Conservation (phyloP, 179 eudicot genomes). For the Sideroxylon spinosum region DNA sequence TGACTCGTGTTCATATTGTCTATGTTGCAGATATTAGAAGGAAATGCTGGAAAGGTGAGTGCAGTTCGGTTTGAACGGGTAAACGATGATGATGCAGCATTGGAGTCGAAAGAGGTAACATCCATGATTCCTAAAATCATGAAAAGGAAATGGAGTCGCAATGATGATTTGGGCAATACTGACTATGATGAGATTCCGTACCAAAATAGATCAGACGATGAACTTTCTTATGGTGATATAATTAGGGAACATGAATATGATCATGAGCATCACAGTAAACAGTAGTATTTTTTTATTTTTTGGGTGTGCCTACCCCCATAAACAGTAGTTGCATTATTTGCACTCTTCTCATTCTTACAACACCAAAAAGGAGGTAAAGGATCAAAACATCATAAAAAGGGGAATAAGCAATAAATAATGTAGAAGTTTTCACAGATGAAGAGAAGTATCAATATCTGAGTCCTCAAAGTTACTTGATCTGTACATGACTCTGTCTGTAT, state of each 20-base stretch:
- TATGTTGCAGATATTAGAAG: constrained; percentile 48
- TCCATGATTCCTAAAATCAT: constrained; percentile 44
- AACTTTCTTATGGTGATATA: constrained; percentile 19
- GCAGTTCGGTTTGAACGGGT: constrained; percentile 43
- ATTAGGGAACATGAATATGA: constrained; percentile 20
- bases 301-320: background rate
- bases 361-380: background rate
- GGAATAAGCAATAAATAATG: constrained; percentile 3
- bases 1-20: background rate
- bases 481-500: background rate
- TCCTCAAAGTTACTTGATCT: constrained; percentile 15
- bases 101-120: constrained; percentile 33
- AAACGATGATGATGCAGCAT: constrained; percentile 26
- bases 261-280: constrained; percentile 15
- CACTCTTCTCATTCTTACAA: background rate
- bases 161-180: constrained; percentile 21
- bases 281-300: background rate
- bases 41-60: constrained; percentile 49
- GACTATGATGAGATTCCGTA: constrained; percentile 18
- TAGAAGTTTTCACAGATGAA: constrained; percentile 15
- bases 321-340: constrained; percentile 5
- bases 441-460: constrained; percentile 18
- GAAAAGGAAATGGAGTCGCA: constrained; percentile 41
- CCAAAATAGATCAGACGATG: constrained; percentile 20
- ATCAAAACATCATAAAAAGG: background rate